These are phyloP conservation scores for Penicillium sp. DNA, from an alignment of 2,329 filamentous ascomycete species.

Conservation along the genomic window DNA sequence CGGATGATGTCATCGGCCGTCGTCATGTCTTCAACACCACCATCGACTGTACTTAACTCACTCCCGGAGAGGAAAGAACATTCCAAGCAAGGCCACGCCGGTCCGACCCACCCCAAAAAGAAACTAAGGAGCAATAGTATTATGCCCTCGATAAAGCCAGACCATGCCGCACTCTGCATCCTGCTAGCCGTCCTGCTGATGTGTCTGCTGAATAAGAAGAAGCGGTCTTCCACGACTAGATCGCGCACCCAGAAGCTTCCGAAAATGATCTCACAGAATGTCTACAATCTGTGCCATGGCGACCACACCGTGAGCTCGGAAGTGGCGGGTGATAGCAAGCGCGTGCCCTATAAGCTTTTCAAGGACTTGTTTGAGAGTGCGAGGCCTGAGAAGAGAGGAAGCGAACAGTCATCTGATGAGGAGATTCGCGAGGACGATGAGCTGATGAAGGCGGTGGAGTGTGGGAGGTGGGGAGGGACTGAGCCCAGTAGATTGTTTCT, in stretches of 20 bases:
- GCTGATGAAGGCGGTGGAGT: slow-evolving; percentile 60
- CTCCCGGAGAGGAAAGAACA: background rate
- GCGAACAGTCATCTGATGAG: slow-evolving; percentile 23
- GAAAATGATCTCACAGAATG: slow-evolving; percentile 18
- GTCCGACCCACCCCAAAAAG: background rate
- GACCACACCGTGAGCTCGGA: slow-evolving; percentile 62
- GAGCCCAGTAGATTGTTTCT: slow-evolving; percentile 72
- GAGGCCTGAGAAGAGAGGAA: slow-evolving; percentile 29
- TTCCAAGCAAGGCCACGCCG: background rate
- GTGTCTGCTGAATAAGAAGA: background rate
- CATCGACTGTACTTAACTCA: too few species aligned
- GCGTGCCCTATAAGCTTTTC: slow-evolving; percentile 60
- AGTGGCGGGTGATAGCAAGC: slow-evolving; percentile 58
- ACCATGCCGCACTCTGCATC: slow-evolving; percentile 3
- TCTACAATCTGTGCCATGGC: slow-evolving; percentile 59
- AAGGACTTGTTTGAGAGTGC: slow-evolving; percentile 58
- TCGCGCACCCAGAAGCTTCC: background rate
- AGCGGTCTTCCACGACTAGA: background rate
- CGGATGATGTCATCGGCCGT: slow-evolving; percentile 3
- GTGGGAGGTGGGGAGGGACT: slow-evolving; percentile 70
- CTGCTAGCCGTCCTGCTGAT: background rate
- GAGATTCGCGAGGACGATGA: slow-evolving; percentile 43
- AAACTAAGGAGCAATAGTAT: background rate
- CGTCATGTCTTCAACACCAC: background rate
- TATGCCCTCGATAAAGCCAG: slow-evolving; percentile 1